Evolutionary conservation across 345 rosid species (phyloP).

Genomic region (Moricandia arvensis): DNA sequence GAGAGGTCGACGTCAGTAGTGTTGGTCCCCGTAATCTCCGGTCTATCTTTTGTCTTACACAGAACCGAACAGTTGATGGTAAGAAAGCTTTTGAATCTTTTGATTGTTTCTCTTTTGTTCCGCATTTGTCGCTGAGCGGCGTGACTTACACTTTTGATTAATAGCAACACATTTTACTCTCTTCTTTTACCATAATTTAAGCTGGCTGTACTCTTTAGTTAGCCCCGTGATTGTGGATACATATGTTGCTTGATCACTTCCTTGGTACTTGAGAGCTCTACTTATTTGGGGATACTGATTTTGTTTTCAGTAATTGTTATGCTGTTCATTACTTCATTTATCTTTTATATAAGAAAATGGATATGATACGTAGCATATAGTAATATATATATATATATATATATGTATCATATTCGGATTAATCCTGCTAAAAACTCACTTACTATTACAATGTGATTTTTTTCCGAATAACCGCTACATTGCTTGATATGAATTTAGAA

Average conservation of each 20-base stretch:
- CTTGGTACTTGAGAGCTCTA: neutral
- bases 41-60: constrained; percentile 29
- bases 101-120: constrained; percentile 21
- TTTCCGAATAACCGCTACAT: no score
- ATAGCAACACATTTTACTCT: neutral
- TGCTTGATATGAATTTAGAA: no score
- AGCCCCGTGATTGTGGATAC: constrained; percentile 26
- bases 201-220: constrained; percentile 1
- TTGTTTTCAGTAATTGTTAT: neutral
- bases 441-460: no score
- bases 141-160: constrained; percentile 15
- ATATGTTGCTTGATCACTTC: neutral
- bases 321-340: neutral
- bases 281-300: neutral
- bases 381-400: no score
- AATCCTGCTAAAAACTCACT: no score
- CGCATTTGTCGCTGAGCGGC: constrained; percentile 30
- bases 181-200: constrained; percentile 7
- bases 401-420: no score
- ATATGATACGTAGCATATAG: no score
- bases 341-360: neutral
- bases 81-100: constrained; percentile 19
- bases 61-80: constrained; percentile 29
- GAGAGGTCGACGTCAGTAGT: constrained; percentile 35
- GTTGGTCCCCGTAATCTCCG: constrained; percentile 39